A percentile compares a stretch with the other conserved stretches of the same genome.
Evolutionary conservation across 2,329 filamentous ascomycete species (phyloP).

Genomic region (Thelonectria blattea): DNA sequence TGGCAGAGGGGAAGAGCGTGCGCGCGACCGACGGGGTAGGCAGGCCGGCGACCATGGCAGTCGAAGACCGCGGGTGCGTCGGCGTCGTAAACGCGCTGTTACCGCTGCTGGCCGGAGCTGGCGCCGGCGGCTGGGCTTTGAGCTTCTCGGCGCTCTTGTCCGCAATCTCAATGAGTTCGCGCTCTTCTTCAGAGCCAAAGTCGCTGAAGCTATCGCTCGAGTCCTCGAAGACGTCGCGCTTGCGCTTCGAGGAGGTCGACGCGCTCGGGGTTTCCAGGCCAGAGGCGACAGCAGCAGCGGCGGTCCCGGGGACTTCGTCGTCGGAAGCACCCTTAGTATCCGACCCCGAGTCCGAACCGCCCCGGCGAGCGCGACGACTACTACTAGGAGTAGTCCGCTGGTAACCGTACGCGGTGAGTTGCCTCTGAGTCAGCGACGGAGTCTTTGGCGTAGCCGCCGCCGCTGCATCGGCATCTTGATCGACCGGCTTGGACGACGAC

Average conservation of each 20-base stretch:
- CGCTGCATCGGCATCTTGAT: conserved; percentile 15
- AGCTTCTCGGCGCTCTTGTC: conserved; percentile 44
- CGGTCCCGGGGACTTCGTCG: background rate
- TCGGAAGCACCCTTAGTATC: background rate
- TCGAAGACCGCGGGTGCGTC: conserved; percentile 30
- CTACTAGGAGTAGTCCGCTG: conserved; percentile 26
- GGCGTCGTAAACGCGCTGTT: conserved; percentile 36
- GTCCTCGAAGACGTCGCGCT: conserved; percentile 37
- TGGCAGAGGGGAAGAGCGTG: conserved; percentile 43
- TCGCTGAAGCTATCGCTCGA: conserved; percentile 40
- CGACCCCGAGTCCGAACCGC: conserved; percentile 25
- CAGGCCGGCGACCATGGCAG: conserved; percentile 34
- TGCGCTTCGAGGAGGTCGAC: conserved; percentile 37
- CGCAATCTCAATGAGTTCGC: conserved; percentile 44
- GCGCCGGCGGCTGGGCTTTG: conserved; percentile 4
- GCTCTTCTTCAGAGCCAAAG: conserved; percentile 48
- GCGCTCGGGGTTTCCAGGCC: conserved; percentile 28
- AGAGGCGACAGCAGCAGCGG: background rate
- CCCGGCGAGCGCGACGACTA: conserved; percentile 17
- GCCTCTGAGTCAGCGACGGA: conserved; percentile 39
- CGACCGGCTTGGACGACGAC: background rate
- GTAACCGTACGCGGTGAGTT: conserved; percentile 41
- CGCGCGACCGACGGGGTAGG: conserved; percentile 46
- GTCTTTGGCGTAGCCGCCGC: conserved; percentile 34
- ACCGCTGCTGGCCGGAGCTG: too few species aligned